A percentile compares a stretch with the other conserved stretches of the same genome.
phyloP scores from a whole-genome alignment of 106 monocot genomes.

The Allium cepa region DNA sequence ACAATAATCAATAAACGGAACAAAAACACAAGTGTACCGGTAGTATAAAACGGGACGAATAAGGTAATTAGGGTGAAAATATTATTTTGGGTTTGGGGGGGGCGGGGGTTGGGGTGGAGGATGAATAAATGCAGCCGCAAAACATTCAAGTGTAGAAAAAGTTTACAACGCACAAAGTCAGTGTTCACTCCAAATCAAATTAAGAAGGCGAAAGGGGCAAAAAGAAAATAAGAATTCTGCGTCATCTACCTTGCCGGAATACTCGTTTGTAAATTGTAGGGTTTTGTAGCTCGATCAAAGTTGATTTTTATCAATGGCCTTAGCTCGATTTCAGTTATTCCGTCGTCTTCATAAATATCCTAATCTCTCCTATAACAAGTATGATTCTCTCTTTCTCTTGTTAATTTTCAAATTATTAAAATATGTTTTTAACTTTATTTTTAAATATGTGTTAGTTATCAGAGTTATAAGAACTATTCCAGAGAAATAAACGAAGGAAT shows the following conservation, averaged over 20 bases:
- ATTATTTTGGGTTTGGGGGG: too few relatives aligned
- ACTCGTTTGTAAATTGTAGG: not conserved
- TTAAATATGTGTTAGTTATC: slow-evolving; percentile 2
- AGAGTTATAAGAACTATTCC: not conserved
- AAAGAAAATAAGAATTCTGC: not conserved
- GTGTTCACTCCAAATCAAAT: too few relatives aligned
- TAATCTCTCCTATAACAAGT: not conserved
- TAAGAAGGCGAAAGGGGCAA: too few relatives aligned
- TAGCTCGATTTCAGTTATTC: slow-evolving; percentile 10
- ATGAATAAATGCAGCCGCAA: too few relatives aligned
- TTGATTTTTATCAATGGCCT: slow-evolving; percentile 1
- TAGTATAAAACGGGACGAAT: too few relatives aligned
- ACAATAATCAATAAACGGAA: too few relatives aligned
- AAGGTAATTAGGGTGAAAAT: too few relatives aligned
- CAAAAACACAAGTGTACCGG: too few relatives aligned
- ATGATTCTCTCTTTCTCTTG: not conserved
- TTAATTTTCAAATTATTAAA: not conserved
- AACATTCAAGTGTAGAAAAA: too few relatives aligned
- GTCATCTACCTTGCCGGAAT: not conserved
- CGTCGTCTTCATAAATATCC: slow-evolving; percentile 1
- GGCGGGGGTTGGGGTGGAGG: too few relatives aligned
- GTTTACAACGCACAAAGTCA: too few relatives aligned
- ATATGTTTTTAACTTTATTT: not conserved
- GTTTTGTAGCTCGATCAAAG: slow-evolving; percentile 2
- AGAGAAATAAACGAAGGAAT: not conserved